Evolutionary conservation across 257 asterid genomes (phyloP).

Genomic region (Knoxia roxburghii): DNA sequence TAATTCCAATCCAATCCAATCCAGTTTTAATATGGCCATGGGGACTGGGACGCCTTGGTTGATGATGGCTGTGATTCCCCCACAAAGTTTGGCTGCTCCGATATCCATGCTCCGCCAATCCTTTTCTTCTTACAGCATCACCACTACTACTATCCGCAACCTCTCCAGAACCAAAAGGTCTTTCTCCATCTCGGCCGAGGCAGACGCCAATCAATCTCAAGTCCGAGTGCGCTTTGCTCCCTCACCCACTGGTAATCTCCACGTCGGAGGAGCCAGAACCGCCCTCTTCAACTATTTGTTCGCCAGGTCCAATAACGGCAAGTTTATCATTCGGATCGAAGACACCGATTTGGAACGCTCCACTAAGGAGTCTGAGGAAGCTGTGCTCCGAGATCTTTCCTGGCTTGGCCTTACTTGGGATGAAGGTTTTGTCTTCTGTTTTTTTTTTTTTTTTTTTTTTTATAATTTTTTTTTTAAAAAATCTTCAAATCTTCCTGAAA

Average conservation of each 20-base stretch:
- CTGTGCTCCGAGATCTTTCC: slow-evolving; percentile 80
- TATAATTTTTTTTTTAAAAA: no score
- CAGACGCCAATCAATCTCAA: slow-evolving; percentile 21
- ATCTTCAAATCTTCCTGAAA: neutral
- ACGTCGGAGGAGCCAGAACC: slow-evolving; percentile 97
- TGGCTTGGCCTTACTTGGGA: slow-evolving; percentile 98
- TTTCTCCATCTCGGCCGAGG: slow-evolving; percentile 43
- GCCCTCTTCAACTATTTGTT: slow-evolving; percentile 91
- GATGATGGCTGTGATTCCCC: slow-evolving; percentile 22
- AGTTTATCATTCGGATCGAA: slow-evolving; percentile 83
- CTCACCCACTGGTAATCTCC: slow-evolving; percentile 97
- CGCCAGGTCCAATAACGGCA: slow-evolving; percentile 88
- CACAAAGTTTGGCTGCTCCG: slow-evolving; percentile 28
- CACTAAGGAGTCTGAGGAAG: slow-evolving; percentile 91
- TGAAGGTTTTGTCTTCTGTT: slow-evolving; percentile 58
- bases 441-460: neutral
- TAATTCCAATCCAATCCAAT: no score
- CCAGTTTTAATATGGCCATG: no score
- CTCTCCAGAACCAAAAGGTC: slow-evolving; percentile 21
- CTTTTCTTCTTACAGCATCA: neutral
- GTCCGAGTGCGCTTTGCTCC: slow-evolving; percentile 95
- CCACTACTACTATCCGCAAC: neutral
- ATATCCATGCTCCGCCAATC: slow-evolving; percentile 22
- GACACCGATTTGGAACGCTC: slow-evolving; percentile 95
- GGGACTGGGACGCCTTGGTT: slow-evolving; percentile 37